Evolutionary conservation across 1,284 basidiomycete genomes (phyloP), one percentile per base, ranked within the genome.

Genomic region (Ceratobasidium theobromae): DNA sequence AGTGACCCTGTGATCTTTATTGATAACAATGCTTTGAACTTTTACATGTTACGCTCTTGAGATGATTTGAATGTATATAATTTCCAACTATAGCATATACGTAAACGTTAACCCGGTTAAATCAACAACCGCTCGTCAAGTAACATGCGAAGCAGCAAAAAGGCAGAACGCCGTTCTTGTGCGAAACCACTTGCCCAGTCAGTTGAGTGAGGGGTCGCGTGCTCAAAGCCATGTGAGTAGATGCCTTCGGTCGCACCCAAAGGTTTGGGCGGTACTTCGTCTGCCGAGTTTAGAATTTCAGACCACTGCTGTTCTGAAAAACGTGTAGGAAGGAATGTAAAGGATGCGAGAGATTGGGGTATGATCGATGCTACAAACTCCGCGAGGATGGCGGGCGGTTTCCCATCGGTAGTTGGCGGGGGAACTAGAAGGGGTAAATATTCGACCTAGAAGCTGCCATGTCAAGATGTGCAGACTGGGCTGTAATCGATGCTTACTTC

Each of bases 241-340:
- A 53, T 52, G 18, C 49, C 40, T 12, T 35, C 40, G 14, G 60
- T 45, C 35, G 11, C 48, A 18, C 25, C 27, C 12, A 30, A 11
- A 8, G 49, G 14, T 12, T 65, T 33, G 49, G 25, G 23, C 21
- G 23, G 38, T 30, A n/a, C 27, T 11, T 65, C 49, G n/a, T 53
- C 25, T 1, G 48, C 48, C 11, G 60, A 53, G 1, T 12, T 27
- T 9, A 65, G 25, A 11, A 65, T 53, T 8, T 65, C 60, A 12
- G 49, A 45, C 60, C 60, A 65, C 53, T 65, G 60, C 33, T 65
- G 32, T 33, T 65, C 60, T n/a, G 60, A 53, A 38, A 65, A 53
- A 14, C 49, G 48, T 12, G 41, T 16, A 30, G 49, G 38, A 21
- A 51, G 27, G 35, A 65, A 65, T 18, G 28, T 23, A 53, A 41